Percentiles rank a stretch among this genome's conserved stretches.
Evolutionary conservation across 2,329 filamentous ascomycete species (phyloP).

Genomic region (Trichoderma sp.): DNA sequence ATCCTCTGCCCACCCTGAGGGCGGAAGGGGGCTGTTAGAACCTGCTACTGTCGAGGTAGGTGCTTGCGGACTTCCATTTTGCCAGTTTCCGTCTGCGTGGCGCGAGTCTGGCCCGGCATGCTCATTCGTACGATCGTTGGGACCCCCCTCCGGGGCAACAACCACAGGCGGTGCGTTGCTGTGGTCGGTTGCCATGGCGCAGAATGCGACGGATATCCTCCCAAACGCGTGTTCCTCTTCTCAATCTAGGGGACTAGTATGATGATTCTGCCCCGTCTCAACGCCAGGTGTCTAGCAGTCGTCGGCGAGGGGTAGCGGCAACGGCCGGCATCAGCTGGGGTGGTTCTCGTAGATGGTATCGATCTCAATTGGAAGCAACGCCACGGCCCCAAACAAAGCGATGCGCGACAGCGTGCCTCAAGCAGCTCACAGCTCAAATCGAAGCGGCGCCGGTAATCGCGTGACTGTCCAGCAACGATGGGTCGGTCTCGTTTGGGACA

Average conservation of each 20-base stretch:
- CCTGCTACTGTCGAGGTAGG: slow-evolving; percentile 45
- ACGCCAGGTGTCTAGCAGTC: slow-evolving; percentile 41
- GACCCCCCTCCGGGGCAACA: slow-evolving; percentile 41
- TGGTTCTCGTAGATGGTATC: slow-evolving; percentile 30
- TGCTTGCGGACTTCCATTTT: slow-evolving; percentile 44
- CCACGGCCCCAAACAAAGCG: slow-evolving; percentile 24
- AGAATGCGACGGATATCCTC: slow-evolving; percentile 34
- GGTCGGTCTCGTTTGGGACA: slow-evolving; percentile 25
- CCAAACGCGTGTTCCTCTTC: slow-evolving; percentile 31
- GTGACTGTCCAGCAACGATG: slow-evolving; percentile 36
- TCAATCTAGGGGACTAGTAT: slow-evolving; percentile 36
- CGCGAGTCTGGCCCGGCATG: slow-evolving; percentile 38
- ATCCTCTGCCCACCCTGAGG: slow-evolving; percentile 47
- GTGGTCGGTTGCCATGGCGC: slow-evolving; percentile 53
- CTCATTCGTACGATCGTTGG: slow-evolving; percentile 37
- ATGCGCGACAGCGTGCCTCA: slow-evolving; percentile 32
- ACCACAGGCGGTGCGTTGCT: slow-evolving; percentile 48
- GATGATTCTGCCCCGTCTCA: slow-evolving; percentile 35
- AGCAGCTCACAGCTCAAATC: slow-evolving; percentile 31
- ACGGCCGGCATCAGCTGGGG: slow-evolving; percentile 46
- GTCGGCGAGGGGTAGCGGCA: slow-evolving; percentile 40
- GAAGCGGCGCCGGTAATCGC: slow-evolving; percentile 35
- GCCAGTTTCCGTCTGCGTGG: slow-evolving; percentile 44
- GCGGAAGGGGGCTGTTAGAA: slow-evolving; percentile 40
- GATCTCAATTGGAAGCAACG: slow-evolving; percentile 38